phyloP scores from a whole-genome alignment of 441 rosid genomes.

The Syzygium malaccense region DNA sequence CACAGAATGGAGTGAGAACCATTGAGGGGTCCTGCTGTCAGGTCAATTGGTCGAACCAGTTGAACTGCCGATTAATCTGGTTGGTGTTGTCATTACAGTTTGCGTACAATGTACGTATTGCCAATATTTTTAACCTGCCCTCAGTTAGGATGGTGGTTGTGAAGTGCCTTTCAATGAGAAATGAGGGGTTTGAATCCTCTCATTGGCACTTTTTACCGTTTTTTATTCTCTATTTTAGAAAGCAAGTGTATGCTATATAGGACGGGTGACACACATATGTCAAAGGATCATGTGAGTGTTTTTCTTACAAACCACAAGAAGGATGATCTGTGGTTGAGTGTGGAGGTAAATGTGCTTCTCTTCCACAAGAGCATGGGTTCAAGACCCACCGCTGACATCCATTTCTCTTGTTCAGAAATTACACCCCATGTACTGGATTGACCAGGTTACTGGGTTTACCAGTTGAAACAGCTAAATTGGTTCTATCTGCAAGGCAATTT shows the following conservation, averaged over 20 bases:
- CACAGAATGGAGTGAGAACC: not conserved
- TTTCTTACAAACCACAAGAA: not conserved
- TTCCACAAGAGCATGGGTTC: not conserved
- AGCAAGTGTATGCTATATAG: not conserved
- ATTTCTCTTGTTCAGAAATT: not conserved
- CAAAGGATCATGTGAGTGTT: not conserved
- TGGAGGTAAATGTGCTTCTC: not conserved
- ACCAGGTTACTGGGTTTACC: not conserved
- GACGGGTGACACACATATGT: not conserved
- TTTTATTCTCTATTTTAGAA: not conserved
- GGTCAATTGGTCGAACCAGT: not conserved
- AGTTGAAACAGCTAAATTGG: not conserved
- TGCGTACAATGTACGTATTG: not conserved
- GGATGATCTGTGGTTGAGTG: not conserved
- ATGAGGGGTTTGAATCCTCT: not conserved
- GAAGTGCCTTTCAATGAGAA: not conserved
- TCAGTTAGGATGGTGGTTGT: not conserved
- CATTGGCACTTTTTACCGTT: not conserved
- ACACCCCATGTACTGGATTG: not conserved
- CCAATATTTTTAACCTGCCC: not conserved
- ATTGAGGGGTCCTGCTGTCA: not conserved
- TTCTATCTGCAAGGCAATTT: not conserved
- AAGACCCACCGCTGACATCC: not conserved
- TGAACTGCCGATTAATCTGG: not conserved
- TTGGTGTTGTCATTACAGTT: not conserved